phyloP scores from a whole-genome alignment of 768 basidiomycete species.

The Serendipita indica region DNA sequence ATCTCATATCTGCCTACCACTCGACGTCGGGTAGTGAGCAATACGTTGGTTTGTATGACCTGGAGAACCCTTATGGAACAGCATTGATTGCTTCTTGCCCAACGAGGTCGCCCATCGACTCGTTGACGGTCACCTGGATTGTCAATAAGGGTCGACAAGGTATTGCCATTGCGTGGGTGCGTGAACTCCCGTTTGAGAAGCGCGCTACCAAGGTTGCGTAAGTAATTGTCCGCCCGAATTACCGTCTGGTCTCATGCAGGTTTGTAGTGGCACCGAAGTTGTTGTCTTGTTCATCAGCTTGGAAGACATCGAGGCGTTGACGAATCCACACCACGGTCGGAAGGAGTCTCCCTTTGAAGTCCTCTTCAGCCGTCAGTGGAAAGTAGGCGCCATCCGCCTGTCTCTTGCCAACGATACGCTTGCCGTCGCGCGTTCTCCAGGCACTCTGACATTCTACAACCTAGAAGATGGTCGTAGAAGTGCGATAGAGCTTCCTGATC shows the following conservation, averaged over 20 bases:
- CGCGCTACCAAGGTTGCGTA: not conserved
- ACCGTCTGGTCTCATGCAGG: not conserved
- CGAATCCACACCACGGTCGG: not conserved
- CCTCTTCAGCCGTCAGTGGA: not conserved
- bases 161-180: slow-evolving; percentile 1
- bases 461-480: not conserved
- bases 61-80: not conserved
- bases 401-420: not conserved
- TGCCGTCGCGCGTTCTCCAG: not conserved
- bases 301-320: not conserved
- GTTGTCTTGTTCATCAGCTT: not conserved
- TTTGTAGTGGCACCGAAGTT: not conserved
- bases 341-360: not conserved
- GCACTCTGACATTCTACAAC: not conserved
- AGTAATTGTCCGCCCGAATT: not conserved
- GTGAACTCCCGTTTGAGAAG: not conserved
- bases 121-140: not conserved
- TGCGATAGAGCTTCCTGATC: not conserved
- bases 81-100: not conserved
- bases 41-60: not conserved
- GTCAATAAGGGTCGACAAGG: not conserved
- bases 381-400: not conserved
- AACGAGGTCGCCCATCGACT: not conserved
- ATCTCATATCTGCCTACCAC: not conserved
- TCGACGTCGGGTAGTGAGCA: not conserved